phyloP scores from a whole-genome alignment of 768 basidiomycete genomes.

The Cyclocybe aegerita region DNA sequence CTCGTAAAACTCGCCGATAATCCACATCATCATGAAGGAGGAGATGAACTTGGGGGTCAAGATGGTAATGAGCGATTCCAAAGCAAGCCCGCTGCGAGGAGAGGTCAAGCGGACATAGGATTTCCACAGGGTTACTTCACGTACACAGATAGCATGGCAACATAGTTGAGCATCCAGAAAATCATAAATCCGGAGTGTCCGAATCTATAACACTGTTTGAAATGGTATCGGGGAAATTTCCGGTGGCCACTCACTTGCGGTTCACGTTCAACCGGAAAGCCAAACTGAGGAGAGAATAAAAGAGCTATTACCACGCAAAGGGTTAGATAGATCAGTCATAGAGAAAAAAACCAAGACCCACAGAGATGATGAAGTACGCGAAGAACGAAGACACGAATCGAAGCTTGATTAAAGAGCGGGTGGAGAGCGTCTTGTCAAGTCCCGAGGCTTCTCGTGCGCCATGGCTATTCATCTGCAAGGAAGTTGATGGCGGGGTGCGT shows the following conservation, averaged over 20 bases:
- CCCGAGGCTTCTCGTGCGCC: slow-evolving; percentile 39
- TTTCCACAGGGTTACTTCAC: slow-evolving; percentile 15
- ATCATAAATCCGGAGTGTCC: slow-evolving; percentile 56
- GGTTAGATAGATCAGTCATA: neutral
- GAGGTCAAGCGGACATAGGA: neutral
- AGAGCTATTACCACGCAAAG: slow-evolving; percentile 35
- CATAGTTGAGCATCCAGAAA: slow-evolving; percentile 72
- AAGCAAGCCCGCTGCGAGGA: slow-evolving; percentile 51
- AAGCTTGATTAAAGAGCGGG: slow-evolving; percentile 31
- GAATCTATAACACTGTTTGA: slow-evolving; percentile 30
- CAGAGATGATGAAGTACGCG: slow-evolving; percentile 38
- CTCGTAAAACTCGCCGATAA: slow-evolving; percentile 47
- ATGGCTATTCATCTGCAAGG: slow-evolving; percentile 30
- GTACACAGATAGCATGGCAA: slow-evolving; percentile 61
- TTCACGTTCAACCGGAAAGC: slow-evolving; percentile 62
- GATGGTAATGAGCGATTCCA: slow-evolving; percentile 62
- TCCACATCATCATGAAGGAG: slow-evolving; percentile 69
- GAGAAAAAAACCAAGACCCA: slow-evolving; percentile 15
- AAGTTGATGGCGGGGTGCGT: neutral
- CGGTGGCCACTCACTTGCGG: slow-evolving; percentile 35
- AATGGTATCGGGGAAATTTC: too few relatives aligned
- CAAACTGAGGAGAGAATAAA: slow-evolving; percentile 58
- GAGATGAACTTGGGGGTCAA: slow-evolving; percentile 57
- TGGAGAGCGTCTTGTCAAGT: slow-evolving; percentile 28
- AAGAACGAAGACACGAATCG: slow-evolving; percentile 30